Base-by-base conservation (phyloP, 1,284 basidiomycete genomes). In the Cryptococcus sp. region DNA sequence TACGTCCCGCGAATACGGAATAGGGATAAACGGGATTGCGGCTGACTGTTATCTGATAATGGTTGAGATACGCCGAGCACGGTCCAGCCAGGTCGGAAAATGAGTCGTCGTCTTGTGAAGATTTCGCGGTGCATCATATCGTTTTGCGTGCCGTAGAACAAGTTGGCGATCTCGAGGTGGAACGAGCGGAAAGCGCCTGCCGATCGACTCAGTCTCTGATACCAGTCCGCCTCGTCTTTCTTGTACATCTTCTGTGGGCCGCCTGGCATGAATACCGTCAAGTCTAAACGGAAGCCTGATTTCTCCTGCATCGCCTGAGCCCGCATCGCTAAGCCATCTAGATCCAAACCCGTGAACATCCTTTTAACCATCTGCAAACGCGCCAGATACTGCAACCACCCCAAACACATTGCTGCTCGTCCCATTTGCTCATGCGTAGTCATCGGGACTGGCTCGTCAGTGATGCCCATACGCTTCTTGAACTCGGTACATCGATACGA, bases 1-100 rank as follows among this genome's bases (percentile, higher is more conserved):
- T 56, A 45, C 17, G 40, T 26, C 16, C 59, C 11, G 41, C 15
- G 34, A 11, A 64, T 17, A 1, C 50, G 20, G 11, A 26, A 37
- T n/a, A 41, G 25, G 13, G 55, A 53, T 10, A 54, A 44, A 7
- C 55, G 41, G n/a, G 39, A 47, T 41, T 57, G n/a, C 4, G 46
- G 43, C 44, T 53, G 34, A 34, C 5, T 34, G 23, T 53, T 20
- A 15, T 11, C 11, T 13, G 46, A 47, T 10, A 54, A 50, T 5
- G 40, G 38, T 1, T 15, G 11, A 29, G 56, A 52, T 26, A 64
- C 55, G 16, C 56, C 56, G 5, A 43, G 22, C 22, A 61, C 38
- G 5, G 54, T 58, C 55, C 57, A 64, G 15, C 62, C 62, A 1
- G 62, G 62, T 19, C 62, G 51, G 23, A 64, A 61, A 26, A 64